Evolutionary conservation across 495 filamentous ascomycete genomes (phyloP).

Genomic region (Tirmania nivea): DNA sequence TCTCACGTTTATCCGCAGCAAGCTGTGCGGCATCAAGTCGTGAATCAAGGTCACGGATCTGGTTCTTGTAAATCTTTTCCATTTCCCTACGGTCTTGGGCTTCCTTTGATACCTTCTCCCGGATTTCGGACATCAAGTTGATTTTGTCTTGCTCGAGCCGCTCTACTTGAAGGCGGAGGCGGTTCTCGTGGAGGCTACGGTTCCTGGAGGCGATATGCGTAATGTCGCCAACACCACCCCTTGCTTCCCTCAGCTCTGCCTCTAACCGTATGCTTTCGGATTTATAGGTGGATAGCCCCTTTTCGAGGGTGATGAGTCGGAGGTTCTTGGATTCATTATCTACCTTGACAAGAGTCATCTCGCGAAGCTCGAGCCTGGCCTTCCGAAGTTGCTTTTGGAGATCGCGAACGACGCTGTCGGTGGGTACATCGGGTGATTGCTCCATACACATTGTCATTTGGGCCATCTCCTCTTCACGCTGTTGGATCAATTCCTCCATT

Average conservation of each 20-base stretch:
- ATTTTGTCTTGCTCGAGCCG: constrained; percentile 25
- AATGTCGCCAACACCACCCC: constrained; percentile 9
- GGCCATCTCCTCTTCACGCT: constrained; percentile 17
- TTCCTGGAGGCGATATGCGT: constrained; percentile 1
- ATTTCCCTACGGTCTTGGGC: constrained; percentile 32
- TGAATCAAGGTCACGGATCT: constrained; percentile 39
- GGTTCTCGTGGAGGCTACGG: constrained; percentile 6
- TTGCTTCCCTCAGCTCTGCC: constrained; percentile 21
- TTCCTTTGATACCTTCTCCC: constrained; percentile 24
- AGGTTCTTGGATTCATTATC: constrained; percentile 28
- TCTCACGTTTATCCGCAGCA: constrained; percentile 41
- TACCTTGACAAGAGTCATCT: constrained; percentile 26
- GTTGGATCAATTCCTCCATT: constrained; percentile 14
- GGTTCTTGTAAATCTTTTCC: constrained; percentile 28
- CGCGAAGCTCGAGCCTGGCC: constrained; percentile 28
- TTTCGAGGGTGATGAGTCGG: constrained; percentile 27
- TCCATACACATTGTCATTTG: constrained; percentile 18
- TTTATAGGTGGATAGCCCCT: constrained; percentile 22
- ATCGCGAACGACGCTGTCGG: constrained; percentile 26
- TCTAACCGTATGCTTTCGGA: constrained; percentile 28
- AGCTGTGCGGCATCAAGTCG: constrained; percentile 31
- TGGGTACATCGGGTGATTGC: constrained; percentile 22
- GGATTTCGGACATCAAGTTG: constrained; percentile 23
- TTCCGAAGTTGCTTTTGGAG: constrained; percentile 27
- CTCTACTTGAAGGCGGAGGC: constrained; percentile 20